Evolutionary conservation across 805 yeast genomes (phyloP).

Genomic region (Metschnikowia lachancei): DNA sequence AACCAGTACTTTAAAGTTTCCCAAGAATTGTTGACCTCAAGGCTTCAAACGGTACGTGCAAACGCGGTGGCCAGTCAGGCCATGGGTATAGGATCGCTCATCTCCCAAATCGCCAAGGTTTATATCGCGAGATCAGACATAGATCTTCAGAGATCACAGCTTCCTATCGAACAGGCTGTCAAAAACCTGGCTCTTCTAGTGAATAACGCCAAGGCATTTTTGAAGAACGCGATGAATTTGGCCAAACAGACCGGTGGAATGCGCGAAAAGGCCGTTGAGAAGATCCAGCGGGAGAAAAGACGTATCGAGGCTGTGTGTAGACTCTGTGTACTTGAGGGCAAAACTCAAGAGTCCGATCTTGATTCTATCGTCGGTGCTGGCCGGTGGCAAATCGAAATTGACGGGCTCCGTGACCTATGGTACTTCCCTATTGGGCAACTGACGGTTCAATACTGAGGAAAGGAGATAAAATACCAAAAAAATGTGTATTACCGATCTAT

Average conservation of each 20-base stretch:
- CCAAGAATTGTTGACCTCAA: constrained; percentile 29
- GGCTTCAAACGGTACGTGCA: constrained; percentile 1
- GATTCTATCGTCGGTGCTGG: constrained; percentile 26
- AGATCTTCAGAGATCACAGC: constrained; percentile 47
- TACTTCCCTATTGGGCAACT: constrained; percentile 21
- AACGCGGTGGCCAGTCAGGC: constrained; percentile 9
- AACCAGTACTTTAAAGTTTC: constrained; percentile 38
- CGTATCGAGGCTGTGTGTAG: constrained; percentile 46
- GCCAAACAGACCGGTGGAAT: constrained; percentile 51
- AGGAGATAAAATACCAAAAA: background rate
- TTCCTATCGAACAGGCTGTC: constrained; percentile 27
- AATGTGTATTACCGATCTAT: constrained; percentile 3
- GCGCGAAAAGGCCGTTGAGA: constrained; percentile 46
- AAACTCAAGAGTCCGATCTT: constrained; percentile 7
- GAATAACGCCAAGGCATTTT: constrained; percentile 40
- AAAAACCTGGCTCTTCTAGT: constrained; percentile 31
- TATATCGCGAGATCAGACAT: constrained; percentile 52
- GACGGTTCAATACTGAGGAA: background rate
- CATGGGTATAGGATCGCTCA: constrained; percentile 30
- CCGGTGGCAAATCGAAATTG: constrained; percentile 32
- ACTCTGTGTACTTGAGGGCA: constrained; percentile 44
- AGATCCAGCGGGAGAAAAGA: constrained; percentile 39
- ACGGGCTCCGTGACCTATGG: constrained; percentile 25
- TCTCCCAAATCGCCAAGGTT: constrained; percentile 40
- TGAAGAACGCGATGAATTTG: constrained; percentile 45